Base-by-base conservation (phyloP, 768 basidiomycete genomes). In the Phylloporus sp. region DNA sequence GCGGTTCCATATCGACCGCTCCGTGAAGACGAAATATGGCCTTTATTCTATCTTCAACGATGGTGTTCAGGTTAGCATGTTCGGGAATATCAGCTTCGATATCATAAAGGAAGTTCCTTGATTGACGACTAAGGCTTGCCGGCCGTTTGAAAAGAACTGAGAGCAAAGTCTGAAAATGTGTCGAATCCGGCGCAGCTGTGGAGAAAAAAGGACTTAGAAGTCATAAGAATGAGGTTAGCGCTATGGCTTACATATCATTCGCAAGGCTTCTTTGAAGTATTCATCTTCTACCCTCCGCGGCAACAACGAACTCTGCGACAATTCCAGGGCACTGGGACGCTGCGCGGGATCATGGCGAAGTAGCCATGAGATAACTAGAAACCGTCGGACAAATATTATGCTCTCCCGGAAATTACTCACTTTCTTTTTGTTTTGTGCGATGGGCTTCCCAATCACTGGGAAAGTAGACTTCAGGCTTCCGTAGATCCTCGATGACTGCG, bases 11-110 rank as follows among this genome's bases (percentile, higher is more conserved):
- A 56, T 93, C 84, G 2, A 95, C 82, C 4, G 95, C 94, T 6
- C 95, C 95, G 62, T 95, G 95, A 5, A 95, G 76, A 32, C 85
- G 81, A 68, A 95, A 95, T 16, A 94, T 84, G 2, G 85, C 73
- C 3, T 80, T 75, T 5, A 97, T 72, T 16, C 84, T 82, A 44
- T 94, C 89, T 55, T 86, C 79, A 6, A 95, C 89, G 4, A 85
- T 81, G 11, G 82, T 80, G 59, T 84, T 87, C 58, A 95, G 65
- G 20, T 82, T 76, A 7, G 84, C 75, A 68, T 90, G 80, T 62
- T 89, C 85, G 5, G 85, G 82, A 20, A 80, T 70, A 56, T 86
- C 84, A 6, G 77, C 73, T 51, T 87, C 84, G 38, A 76, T 71
- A 55, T 94, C 91, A 59, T 93, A 95, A 23, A 91, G 73, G 57